Percentiles rank a stretch among this genome's conserved stretches.
Evolutionary conservation across 352 stramenopile genomes (phyloP).

Genomic region (Pythium apleroticum): DNA sequence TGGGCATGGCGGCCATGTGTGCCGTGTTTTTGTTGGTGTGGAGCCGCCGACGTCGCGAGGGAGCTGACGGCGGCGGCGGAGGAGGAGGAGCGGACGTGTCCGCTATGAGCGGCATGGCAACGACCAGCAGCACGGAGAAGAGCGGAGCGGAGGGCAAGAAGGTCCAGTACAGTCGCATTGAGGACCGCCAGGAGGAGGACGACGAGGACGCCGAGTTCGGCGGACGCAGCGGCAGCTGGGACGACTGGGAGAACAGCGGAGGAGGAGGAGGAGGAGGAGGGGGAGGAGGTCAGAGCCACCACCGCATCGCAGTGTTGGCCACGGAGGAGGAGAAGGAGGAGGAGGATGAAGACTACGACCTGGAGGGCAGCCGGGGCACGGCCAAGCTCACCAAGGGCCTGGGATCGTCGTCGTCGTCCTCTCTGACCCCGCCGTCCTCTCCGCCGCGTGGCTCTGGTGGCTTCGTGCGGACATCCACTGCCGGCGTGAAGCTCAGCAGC

Average conservation of each 20-base stretch:
- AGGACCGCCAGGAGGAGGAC: constrained; percentile 45
- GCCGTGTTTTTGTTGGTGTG: constrained; percentile 24
- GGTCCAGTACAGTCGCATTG: constrained; percentile 69
- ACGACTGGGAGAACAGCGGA: constrained; percentile 60
- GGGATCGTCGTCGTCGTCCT: constrained; percentile 31
- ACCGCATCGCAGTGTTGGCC: constrained; percentile 8
- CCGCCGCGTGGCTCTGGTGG: background rate
- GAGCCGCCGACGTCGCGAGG: constrained; percentile 17
- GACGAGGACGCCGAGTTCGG: constrained; percentile 52
- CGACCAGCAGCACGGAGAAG: constrained; percentile 21
- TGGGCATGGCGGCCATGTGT: constrained; percentile 19
- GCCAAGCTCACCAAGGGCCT: constrained; percentile 23
- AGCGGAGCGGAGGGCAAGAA: constrained; percentile 24
- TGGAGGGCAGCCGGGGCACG: constrained; percentile 1
- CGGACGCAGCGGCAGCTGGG: constrained; percentile 54
- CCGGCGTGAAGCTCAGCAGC: constrained; percentile 31
- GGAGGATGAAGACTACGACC: constrained; percentile 17
- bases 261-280: background rate
- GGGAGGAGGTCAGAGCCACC: constrained; percentile 22
- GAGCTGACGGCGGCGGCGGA: constrained; percentile 6
- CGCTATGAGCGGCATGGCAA: constrained; percentile 25
- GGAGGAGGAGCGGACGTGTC: background rate
- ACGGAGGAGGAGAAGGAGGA: constrained; percentile 1
- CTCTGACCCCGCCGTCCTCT: constrained; percentile 19
- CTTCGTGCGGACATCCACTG: constrained; percentile 8